Conservation (phyloP, 208 protist genomes). For the Crithidia thermophila region DNA sequence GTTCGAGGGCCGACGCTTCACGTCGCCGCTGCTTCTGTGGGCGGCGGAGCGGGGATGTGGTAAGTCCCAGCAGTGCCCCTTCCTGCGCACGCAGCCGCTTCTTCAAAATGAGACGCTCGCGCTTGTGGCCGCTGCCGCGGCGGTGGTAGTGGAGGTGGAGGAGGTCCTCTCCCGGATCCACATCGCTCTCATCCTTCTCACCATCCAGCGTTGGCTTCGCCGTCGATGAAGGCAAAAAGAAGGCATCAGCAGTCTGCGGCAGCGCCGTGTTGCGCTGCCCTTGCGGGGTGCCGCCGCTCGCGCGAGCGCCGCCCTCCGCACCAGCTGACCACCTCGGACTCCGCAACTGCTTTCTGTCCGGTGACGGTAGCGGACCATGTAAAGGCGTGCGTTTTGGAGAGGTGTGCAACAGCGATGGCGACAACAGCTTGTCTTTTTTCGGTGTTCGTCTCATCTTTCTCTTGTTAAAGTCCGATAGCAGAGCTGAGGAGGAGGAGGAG, state of each 20-base stretch:
- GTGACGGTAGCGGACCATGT: constrained; percentile 13
- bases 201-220: not conserved
- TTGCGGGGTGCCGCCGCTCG: too few relatives aligned
- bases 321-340: not conserved
- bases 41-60: constrained; percentile 10
- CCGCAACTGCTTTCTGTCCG: not conserved
- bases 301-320: not conserved
- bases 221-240: too few relatives aligned
- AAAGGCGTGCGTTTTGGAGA: constrained; percentile 8
- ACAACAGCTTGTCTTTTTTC: not conserved
- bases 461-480: not conserved
- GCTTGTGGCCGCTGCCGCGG: constrained; percentile 34
- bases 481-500: not conserved
- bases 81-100: constrained; percentile 54
- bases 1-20: too few relatives aligned
- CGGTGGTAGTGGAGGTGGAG: constrained; percentile 46
- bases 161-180: constrained; percentile 16
- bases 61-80: constrained; percentile 10
- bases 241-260: too few relatives aligned
- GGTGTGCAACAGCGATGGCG: not conserved
- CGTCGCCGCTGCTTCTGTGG: not conserved
- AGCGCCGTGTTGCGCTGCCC: too few relatives aligned
- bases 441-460: not conserved
- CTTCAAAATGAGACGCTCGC: constrained; percentile 45
- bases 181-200: constrained; percentile 1